Evolutionary conservation across 1,284 basidiomycete species (phyloP), one percentile per base, ranked within the genome.

Genomic region (Cryptococcus maquisensis): DNA sequence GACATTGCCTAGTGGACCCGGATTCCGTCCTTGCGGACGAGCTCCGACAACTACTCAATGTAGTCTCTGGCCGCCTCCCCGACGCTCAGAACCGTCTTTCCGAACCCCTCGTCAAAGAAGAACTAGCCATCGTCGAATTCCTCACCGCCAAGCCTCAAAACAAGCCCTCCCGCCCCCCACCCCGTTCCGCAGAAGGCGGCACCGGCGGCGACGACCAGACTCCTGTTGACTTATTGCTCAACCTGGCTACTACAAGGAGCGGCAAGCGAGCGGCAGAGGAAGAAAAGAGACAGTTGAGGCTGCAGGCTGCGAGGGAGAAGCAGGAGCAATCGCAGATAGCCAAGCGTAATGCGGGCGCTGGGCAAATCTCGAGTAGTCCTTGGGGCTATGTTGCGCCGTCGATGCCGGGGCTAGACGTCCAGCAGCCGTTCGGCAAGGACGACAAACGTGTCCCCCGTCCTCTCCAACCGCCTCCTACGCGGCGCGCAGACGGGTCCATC

Each of bases 61-160:
- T 78, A 15, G 77, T 77, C 7, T 74, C 75, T n/a, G 76, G 76
- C 10, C 67, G 72, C 16, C 70, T 74, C 13, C 71, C 74, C 13
- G 77, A 77, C 54, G 60, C 65, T 13, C 64, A 72, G 49, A 75
- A 74, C 21, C 65, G 67, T 9, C 58, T 73, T 1, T 77, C 75
- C 0, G 75, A 77, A 56, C 76, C 77, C 1, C 74, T 76, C 18
- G 78, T 77, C 42, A 76, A 77, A 51, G 75, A 75, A 55, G 77
- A 78, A 59, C 66, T 77, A 3, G 77, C 75, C 21, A 77, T 76
- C 21, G 75, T 75, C 47, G 73, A 76, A 44, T 76, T 78, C 52
- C 64, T 78, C 23, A 77, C 73, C 1, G 73, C 75, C 23, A 74
- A 76, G 52, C 66, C 63, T 1, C 61, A 58, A 38, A 42, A 63